phyloP scores from a whole-genome alignment of 768 basidiomycete species.

The Nidularia pulvinata region DNA sequence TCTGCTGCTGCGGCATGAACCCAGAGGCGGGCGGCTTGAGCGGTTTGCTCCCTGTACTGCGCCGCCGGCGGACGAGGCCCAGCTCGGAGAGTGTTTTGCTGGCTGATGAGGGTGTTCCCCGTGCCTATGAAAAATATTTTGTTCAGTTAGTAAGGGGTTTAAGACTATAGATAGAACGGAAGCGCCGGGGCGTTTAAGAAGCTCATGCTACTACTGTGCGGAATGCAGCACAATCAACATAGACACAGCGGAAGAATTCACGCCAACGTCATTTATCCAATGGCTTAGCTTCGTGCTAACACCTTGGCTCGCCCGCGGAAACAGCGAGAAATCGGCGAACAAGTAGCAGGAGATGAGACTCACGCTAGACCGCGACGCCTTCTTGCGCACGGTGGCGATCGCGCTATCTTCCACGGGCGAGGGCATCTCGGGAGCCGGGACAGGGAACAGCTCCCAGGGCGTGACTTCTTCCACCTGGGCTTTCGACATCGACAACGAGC shows the following conservation, averaged over 20 bases:
- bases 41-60: conserved; percentile 26
- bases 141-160: neutral
- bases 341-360: neutral
- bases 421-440: neutral
- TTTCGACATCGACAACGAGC: conserved; percentile 8
- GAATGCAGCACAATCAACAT: neutral
- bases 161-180: neutral
- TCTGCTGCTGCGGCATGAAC: conserved; percentile 3
- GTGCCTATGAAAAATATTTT: conserved; percentile 12
- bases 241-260: neutral
- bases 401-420: neutral
- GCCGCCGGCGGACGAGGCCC: conserved; percentile 26
- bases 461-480: conserved; percentile 26
- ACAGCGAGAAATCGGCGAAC: neutral
- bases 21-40: conserved; percentile 12
- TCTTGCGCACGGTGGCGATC: neutral
- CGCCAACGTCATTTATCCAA: no score
- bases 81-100: conserved; percentile 19
- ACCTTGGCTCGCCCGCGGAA: no score
- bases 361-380: neutral
- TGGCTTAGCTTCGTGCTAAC: no score
- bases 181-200: neutral
- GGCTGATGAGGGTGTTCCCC: conserved; percentile 21
- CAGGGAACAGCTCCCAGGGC: conserved; percentile 28
- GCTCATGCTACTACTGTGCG: neutral